Conservation (phyloP, 345 rosid genomes). For the Leavenworthia alabamica region DNA sequence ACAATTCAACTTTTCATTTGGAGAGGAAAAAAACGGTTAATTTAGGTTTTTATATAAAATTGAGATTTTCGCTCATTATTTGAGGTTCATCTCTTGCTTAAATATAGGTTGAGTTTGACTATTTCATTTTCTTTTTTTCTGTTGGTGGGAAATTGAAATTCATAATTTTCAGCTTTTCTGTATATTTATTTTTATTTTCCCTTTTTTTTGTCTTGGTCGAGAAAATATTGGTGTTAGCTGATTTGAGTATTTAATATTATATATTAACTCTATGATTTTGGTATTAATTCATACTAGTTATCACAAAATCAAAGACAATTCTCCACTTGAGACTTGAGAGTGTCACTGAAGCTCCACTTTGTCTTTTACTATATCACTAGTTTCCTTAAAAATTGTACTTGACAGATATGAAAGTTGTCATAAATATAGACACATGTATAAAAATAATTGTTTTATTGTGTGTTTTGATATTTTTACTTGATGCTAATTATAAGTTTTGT, state of each 20-base stretch:
- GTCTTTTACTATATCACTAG: conserved; percentile 44
- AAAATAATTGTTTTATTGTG: not conserved
- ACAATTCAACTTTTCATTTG: not conserved
- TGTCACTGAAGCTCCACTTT: conserved; percentile 39
- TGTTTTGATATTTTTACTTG: not conserved
- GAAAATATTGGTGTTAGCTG: conserved; percentile 24
- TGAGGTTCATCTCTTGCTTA: conserved; percentile 19
- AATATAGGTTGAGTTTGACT: conserved; percentile 47
- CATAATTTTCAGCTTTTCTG: conserved; percentile 29
- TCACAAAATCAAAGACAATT: conserved; percentile 35
- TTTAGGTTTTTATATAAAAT: not conserved
- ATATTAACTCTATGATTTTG: conserved; percentile 27
- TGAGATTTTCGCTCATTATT: conserved; percentile 49
- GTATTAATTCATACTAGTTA: conserved; percentile 27
- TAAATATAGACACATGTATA: conserved; percentile 1
- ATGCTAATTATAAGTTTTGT: conserved; percentile 22
- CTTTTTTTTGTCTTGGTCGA: conserved; percentile 10
- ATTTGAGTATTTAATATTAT: conserved; percentile 23
- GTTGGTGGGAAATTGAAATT: conserved; percentile 28
- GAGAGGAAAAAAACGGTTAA: not conserved
- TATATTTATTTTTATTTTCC: conserved; percentile 1
- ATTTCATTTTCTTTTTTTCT: conserved; percentile 27
- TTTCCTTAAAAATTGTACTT: conserved; percentile 27
- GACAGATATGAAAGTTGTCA: conserved; percentile 6
- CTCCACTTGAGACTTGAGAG: conserved; percentile 9